These are phyloP conservation scores for Spergularia azorica DNA, from an alignment of 179 eudicot genomes.

Conservation along the genomic window DNA sequence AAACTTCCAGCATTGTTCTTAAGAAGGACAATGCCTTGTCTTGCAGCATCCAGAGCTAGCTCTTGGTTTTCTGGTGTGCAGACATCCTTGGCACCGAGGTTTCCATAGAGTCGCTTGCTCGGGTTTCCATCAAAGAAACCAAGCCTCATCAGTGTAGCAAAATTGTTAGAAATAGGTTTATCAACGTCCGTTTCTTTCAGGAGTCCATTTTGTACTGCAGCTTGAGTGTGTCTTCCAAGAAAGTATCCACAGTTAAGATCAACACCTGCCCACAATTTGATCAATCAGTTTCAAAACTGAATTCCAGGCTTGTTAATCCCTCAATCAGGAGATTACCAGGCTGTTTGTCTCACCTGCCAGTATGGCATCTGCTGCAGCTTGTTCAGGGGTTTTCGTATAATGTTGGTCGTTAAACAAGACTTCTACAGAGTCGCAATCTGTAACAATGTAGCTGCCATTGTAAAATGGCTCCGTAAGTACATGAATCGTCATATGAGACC, in stretches of 20 bases:
- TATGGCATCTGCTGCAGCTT: slow-evolving; percentile 63
- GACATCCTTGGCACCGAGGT: slow-evolving; percentile 66
- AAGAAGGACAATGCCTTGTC: slow-evolving; percentile 79
- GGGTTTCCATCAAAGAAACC: slow-evolving; percentile 79
- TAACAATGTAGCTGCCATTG: slow-evolving; percentile 66
- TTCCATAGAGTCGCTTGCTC: slow-evolving; percentile 42
- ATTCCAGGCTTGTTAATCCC: not conserved
- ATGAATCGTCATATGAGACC: too few relatives aligned
- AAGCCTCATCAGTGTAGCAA: slow-evolving; percentile 67
- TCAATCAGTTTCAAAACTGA: not conserved
- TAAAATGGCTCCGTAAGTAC: not conserved
- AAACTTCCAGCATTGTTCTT: slow-evolving; percentile 56
- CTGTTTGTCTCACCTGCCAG: slow-evolving; percentile 41
- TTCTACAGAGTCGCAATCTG: slow-evolving; percentile 76
- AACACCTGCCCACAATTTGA: slow-evolving; percentile 40
- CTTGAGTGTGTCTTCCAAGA: slow-evolving; percentile 52
- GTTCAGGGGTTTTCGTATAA: slow-evolving; percentile 75
- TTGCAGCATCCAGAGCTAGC: slow-evolving; percentile 78
- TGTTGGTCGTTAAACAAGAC: slow-evolving; percentile 53
- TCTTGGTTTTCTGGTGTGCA: slow-evolving; percentile 62
- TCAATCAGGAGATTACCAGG: not conserved
- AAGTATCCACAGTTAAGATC: slow-evolving; percentile 75
- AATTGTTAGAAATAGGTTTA: slow-evolving; percentile 56
- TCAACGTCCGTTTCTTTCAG: slow-evolving; percentile 50
- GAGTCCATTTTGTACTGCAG: slow-evolving; percentile 52